Conservation (phyloP, 345 rosid genomes). For the Sonneratia caseolaris region DNA sequence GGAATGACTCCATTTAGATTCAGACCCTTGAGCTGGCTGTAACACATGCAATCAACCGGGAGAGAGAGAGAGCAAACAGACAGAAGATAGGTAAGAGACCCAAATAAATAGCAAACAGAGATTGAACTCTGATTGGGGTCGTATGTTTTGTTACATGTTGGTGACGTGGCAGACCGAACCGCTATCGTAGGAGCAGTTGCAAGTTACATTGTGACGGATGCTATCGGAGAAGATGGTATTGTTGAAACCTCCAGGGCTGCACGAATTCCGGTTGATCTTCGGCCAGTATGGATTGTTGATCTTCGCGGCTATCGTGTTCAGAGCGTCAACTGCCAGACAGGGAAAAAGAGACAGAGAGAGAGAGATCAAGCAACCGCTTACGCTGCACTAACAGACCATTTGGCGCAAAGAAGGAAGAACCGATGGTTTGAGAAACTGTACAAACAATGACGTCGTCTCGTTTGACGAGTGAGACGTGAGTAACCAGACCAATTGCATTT, state of each 20-base stretch:
- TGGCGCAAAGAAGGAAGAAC: too few species aligned
- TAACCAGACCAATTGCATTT: too few species aligned
- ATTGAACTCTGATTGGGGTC: neutral
- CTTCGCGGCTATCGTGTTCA: neutral
- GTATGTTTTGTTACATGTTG: neutral
- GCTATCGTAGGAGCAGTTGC: constrained; percentile 1
- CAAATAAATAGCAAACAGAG: neutral
- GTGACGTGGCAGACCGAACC: constrained; percentile 2
- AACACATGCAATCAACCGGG: constrained; percentile 1
- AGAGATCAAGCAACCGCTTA: too few species aligned
- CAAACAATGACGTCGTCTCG: too few species aligned
- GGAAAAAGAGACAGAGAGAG: too few species aligned
- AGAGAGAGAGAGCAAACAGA: neutral
- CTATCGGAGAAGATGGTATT: neutral
- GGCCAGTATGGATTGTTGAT: constrained; percentile 1
- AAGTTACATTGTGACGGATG: constrained; percentile 6
- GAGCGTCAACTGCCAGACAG: constrained; percentile 1
- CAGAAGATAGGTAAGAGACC: neutral
- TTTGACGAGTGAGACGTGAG: too few species aligned
- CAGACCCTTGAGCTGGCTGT: constrained; percentile 43
- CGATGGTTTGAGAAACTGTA: too few species aligned
- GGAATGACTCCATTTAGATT: constrained; percentile 58
- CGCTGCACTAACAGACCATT: too few species aligned
- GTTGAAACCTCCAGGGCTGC: neutral
- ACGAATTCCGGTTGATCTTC: neutral